Conservation (phyloP, 148 eudicot species). For the Rhododendron mucronatum region DNA sequence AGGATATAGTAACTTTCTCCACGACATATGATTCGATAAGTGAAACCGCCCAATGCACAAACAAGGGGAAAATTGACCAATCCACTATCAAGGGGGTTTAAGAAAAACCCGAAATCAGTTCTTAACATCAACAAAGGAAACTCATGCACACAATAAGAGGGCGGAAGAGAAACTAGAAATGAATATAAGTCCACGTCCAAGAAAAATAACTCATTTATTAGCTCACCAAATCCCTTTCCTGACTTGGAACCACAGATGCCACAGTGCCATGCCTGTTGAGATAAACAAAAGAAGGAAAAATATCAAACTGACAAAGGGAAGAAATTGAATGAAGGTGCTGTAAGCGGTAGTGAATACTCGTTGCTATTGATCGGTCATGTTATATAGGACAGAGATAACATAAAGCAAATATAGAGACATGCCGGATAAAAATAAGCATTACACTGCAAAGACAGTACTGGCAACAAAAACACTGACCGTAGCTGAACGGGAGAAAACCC, state of each 20-base stretch:
- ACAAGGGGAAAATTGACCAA: background rate
- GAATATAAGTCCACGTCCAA: background rate
- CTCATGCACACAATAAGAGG: background rate
- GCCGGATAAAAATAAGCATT: background rate
- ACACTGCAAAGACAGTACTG: background rate
- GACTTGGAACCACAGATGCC: conserved; percentile 32
- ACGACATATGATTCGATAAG: background rate
- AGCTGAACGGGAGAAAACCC: conserved; percentile 29
- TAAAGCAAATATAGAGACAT: background rate
- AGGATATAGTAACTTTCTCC: background rate
- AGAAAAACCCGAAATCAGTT: background rate
- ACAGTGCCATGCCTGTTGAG: conserved; percentile 39
- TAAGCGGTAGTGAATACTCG: background rate
- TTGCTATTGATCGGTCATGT: background rate
- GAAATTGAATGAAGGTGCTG: background rate
- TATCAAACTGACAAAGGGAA: background rate
- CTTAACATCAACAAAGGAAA: background rate
- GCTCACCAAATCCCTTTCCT: conserved; percentile 57
- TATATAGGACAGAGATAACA: background rate
- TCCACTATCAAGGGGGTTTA: background rate
- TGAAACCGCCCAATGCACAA: background rate
- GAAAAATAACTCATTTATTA: background rate
- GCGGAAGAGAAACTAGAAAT: background rate
- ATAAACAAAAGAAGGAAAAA: conserved; percentile 4
- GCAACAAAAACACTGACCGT: conserved; percentile 22